Base-by-base conservation (phyloP, 106 monocot genomes). In the Iris macrosiphon region DNA sequence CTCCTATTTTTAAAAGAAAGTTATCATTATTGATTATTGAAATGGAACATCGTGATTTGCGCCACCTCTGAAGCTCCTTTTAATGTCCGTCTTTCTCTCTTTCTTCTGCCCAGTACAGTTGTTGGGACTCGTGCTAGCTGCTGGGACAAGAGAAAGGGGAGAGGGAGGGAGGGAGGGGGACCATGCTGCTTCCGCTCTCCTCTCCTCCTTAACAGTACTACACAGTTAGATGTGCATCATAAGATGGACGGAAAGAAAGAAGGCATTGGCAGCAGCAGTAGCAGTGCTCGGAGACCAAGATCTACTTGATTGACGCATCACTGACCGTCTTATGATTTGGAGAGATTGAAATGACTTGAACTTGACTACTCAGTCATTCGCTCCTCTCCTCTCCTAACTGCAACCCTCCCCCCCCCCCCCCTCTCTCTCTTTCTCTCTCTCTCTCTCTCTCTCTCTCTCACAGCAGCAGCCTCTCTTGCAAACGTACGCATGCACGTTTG, bases 311-410 rank as follows among this genome's bases (percentile, higher is more conserved):
- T 45, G 45, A 45, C 4, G 8, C 8, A 45, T 45, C 45, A 45
- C 18, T 45, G 45, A 45, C 45, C 45, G 45, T 45, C 45, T 45
- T 45, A 45, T 45, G 45, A 45, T 45, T 45, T 45, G 45, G 21
- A 45, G 45, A 3, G 19, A 0, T 45, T 19, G 17, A 45, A 8
- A 20, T 45, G 45, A 45, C 16, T n/a, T n/a, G n/a, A n/a, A 20
- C 11, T 45, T 45, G 4, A 45, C 45, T 45, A 45, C 6, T 45
- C 45, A 45, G 17, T 45, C 45, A 1, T 12, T 45, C 8, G 5
- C 21, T 20, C 45, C n/a, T 12, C 40, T 40, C 40, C 11, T 15
- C 40, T 6, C 3, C 3, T 2, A 40, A 40, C 40, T 7, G 13
- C 20, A 21, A 2, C 13, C 13, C 49, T 13, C 12, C 27, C 6